Base-by-base conservation (phyloP, 257 asterid genomes). In the Solanum stenotomum region DNA sequence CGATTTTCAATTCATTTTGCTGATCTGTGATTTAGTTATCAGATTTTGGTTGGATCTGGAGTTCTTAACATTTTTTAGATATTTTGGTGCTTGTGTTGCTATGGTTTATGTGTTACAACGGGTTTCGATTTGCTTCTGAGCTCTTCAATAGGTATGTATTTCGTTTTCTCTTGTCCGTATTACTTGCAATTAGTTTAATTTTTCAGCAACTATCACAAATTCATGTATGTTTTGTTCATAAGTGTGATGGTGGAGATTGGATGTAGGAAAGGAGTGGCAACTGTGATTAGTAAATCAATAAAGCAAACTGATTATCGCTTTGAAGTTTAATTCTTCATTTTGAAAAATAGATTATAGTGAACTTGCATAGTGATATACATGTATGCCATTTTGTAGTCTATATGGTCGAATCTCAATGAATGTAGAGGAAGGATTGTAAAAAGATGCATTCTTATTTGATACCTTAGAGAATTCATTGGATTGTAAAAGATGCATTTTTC, bases 61-160 rank as follows among this genome's bases (percentile, higher is more conserved):
- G 81, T 63, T 85, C 94, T 92, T 94, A 92, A 90, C 87, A 14
- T 12, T 16, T 85, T 27, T 37, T 44, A 95, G 98, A 95, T 92
- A 94, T 90, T 16, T 91, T 94, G 89, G 91, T 95, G 29, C 6
- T 95, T 77, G 95, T 94, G 88, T 86, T 95, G 93, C 90, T 94
- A 94, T 94, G 98, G 98, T 95, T 94, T 89, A 90, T 95, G 71
- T 92, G 89, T 90, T 90, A 94, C 91, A 93, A 95, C 89, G 92
- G 91, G 78, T 94, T 95, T 74, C 91, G 92, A 71, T 89, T 86
- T 87, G 77, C 93, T 88, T 89, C 88, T 31, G 96, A 94, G 74
- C 86, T 92, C 87, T 92, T 91, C 93, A 87, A 87, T 90, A 91
- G 92, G 94, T 94, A 72, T 46, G 29, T 25, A 2, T 2, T 25